A percentile compares a stretch with the other conserved stretches of the same genome.
Conservation (phyloP, 1,284 basidiomycete species). For the Anthracocystis panici-leucophaei region DNA sequence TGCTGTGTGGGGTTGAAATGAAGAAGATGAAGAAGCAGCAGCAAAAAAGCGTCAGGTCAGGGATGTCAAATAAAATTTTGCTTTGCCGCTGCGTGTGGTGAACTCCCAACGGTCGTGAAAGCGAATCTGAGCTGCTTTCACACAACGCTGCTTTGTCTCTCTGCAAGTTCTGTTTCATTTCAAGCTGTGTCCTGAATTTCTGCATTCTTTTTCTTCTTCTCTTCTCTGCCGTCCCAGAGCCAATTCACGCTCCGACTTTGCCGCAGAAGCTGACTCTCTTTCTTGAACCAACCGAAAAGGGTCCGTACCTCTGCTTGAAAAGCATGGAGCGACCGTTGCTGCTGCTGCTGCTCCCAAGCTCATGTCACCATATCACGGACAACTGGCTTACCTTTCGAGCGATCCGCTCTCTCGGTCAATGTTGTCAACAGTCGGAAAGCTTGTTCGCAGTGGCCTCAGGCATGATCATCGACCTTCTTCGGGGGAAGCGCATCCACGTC, state of each 20-base stretch:
- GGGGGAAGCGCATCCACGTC: no score
- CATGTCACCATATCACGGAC: neutral
- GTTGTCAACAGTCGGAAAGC: no score
- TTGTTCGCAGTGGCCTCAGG: no score
- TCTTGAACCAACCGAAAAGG: conserved; percentile 12
- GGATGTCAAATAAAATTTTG: neutral
- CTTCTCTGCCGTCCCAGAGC: neutral
- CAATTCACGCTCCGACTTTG: conserved; percentile 3
- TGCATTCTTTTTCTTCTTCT: neutral
- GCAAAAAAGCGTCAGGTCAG: conserved; percentile 3
- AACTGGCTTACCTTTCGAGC: neutral
- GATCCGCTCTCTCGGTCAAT: neutral
- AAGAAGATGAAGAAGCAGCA: no score
- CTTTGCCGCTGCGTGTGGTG: neutral
- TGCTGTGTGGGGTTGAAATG: no score
- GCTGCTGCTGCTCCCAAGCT: neutral
- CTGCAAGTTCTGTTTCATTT: neutral
- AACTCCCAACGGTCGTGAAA: conserved; percentile 11
- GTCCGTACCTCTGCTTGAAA: conserved; percentile 3
- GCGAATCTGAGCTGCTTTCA: neutral
- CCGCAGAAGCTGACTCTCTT: neutral
- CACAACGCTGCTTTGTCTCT: neutral
- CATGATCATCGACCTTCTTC: no score
- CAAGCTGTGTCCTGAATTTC: neutral
- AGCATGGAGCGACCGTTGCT: neutral